phyloP scores from a whole-genome alignment of 371 early-diverging fungal genomes.

The Aphelidium insulamus region DNA sequence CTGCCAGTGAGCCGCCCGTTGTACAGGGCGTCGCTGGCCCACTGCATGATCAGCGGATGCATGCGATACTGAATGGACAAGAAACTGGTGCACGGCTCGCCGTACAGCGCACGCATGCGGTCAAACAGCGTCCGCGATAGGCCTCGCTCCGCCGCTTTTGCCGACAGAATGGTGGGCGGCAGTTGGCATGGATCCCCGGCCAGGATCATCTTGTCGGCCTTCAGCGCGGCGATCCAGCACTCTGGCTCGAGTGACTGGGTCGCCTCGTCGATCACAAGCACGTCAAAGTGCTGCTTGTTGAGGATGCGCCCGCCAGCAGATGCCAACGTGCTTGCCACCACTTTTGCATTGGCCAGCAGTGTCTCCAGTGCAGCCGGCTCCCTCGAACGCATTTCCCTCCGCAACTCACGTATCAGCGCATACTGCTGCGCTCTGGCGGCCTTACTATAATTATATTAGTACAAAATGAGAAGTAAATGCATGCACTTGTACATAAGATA shows the following conservation, averaged over 20 bases:
- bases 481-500: too few species aligned
- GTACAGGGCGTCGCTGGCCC: constrained; percentile 40
- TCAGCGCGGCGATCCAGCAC: constrained; percentile 71
- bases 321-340: constrained; percentile 21
- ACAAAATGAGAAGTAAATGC: too few species aligned
- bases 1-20: constrained; percentile 36
- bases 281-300: constrained; percentile 42
- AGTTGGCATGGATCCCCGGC: constrained; percentile 91
- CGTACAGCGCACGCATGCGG: constrained; percentile 31
- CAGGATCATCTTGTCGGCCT: constrained; percentile 53
- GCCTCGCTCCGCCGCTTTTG: constrained; percentile 5
- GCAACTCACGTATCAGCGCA: too few species aligned
- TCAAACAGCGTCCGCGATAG: constrained; percentile 37
- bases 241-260: constrained; percentile 75
- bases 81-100: constrained; percentile 19
- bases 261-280: constrained; percentile 83
- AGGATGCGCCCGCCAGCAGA: constrained; percentile 5
- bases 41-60: constrained; percentile 58
- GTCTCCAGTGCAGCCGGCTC: too few species aligned
- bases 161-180: constrained; percentile 39
- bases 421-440: too few species aligned
- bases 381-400: too few species aligned
- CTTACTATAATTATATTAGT: too few species aligned
- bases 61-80: constrained; percentile 72
- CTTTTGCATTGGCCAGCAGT: too few species aligned